Evolutionary conservation across 148 eudicot species (phyloP).

Genomic region (Heliosperma pusillum): DNA sequence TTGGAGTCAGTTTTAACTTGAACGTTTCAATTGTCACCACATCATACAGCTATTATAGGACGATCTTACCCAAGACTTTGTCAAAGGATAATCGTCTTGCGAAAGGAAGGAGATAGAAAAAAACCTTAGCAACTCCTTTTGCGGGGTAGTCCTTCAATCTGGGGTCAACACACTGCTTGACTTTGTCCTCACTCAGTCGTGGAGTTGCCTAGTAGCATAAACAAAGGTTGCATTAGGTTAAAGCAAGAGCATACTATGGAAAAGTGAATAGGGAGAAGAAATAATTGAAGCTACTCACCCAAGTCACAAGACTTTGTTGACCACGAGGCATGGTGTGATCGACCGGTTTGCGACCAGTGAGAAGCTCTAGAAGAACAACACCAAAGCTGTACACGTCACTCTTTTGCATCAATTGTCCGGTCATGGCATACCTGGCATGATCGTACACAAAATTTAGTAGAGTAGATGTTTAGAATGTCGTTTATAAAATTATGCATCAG

Average conservation of each 20-base stretch:
- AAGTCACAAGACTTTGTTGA: conserved; percentile 71
- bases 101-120: neutral
- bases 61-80: neutral
- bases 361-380: conserved; percentile 69
- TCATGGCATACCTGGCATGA: conserved; percentile 56
- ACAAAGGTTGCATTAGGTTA: neutral
- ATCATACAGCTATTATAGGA: neutral
- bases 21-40: neutral
- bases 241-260: neutral
- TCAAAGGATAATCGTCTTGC: neutral
- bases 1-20: neutral
- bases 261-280: neutral
- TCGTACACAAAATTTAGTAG: neutral
- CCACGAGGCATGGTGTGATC: conserved; percentile 81
- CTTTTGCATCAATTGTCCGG: conserved; percentile 67
- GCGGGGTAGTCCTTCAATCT: conserved; percentile 64
- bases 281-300: conserved; percentile 34
- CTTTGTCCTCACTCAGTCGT: conserved; percentile 84
- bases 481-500: neutral
- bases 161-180: conserved; percentile 76
- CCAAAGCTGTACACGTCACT: conserved; percentile 75
- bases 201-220: conserved; percentile 46
- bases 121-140: conserved; percentile 67
- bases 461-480: neutral
- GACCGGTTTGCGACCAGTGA: conserved; percentile 67